A percentile compares a stretch with the other conserved stretches of the same genome.
Conservation (phyloP, 176 grass and related monocot species). For the Aegilops tauschii region DNA sequence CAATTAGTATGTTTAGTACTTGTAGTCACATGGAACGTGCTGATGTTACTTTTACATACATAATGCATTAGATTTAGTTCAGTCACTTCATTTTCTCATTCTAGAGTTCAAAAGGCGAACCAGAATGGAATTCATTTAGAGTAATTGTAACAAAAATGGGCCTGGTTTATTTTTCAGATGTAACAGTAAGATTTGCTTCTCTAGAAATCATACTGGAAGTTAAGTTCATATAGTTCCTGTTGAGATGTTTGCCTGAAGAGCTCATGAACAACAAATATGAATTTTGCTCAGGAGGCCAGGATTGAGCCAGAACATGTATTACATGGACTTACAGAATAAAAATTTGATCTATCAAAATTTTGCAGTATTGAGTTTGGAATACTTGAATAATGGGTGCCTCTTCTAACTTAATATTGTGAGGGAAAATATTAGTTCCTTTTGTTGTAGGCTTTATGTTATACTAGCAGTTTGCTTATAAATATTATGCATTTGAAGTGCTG, state of each 20-base stretch:
- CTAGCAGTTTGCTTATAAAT: background rate
- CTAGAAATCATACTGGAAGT: background rate
- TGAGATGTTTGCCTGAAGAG: constrained; percentile 1
- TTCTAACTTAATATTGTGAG: background rate
- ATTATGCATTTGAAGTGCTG: background rate
- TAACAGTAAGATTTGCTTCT: constrained; percentile 3
- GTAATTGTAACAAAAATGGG: constrained; percentile 8
- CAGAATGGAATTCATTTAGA: background rate
- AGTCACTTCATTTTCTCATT: constrained; percentile 8
- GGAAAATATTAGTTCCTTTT: constrained; percentile 17
- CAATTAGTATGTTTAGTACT: constrained; percentile 14
- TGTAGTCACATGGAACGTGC: background rate
- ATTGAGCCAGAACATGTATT: background rate
- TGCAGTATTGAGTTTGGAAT: background rate
- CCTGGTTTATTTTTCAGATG: constrained; percentile 18
- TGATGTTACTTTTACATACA: background rate
- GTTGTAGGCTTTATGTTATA: background rate
- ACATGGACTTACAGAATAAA: background rate
- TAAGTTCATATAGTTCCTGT: constrained; percentile 10
- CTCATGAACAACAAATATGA: background rate
- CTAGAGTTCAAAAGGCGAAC: background rate
- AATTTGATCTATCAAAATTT: background rate
- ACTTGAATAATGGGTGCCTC: background rate
- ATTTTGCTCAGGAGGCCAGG: background rate
- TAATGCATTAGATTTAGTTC: background rate